phyloP scores from a whole-genome alignment of 352 stramenopile species.

The Pythium folliculosum region DNA sequence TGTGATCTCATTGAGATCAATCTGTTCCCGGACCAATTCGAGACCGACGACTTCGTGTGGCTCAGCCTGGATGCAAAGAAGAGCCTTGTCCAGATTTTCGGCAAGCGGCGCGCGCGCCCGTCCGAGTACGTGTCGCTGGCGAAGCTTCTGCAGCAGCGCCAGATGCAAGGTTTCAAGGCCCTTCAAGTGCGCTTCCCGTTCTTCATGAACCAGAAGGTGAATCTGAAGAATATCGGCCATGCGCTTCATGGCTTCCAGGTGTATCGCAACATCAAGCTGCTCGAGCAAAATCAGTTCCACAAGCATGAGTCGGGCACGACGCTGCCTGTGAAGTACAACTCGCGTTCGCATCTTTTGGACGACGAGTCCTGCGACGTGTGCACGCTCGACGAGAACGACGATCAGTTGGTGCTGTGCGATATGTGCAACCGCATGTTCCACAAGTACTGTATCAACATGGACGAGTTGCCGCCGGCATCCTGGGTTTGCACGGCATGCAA shows the following conservation, averaged over 20 bases:
- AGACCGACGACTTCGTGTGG: slow-evolving; percentile 77
- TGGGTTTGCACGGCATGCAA: slow-evolving; percentile 81
- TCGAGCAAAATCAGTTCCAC: slow-evolving; percentile 69
- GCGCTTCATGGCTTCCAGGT: slow-evolving; percentile 79
- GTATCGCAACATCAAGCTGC: slow-evolving; percentile 85
- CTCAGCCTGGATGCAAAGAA: slow-evolving; percentile 75
- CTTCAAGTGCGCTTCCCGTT: slow-evolving; percentile 78
- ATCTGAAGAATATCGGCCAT: slow-evolving; percentile 84
- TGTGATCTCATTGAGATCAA: slow-evolving; percentile 80
- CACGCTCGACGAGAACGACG: slow-evolving; percentile 51
- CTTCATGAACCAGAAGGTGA: slow-evolving; percentile 79
- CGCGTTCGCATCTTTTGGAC: slow-evolving; percentile 77
- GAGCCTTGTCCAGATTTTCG: slow-evolving; percentile 84
- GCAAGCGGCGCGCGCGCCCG: slow-evolving; percentile 68
- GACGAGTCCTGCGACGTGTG: slow-evolving; percentile 75
- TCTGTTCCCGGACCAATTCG: slow-evolving; percentile 56
- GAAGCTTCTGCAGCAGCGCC: slow-evolving; percentile 70
- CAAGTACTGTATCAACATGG: slow-evolving; percentile 80
- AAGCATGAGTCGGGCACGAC: slow-evolving; percentile 66
- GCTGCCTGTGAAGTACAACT: slow-evolving; percentile 57
- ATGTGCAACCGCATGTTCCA: slow-evolving; percentile 86
- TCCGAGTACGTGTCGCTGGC: slow-evolving; percentile 69
- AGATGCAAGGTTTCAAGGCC: slow-evolving; percentile 80
- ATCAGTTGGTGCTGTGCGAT: slow-evolving; percentile 77
- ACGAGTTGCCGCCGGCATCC: slow-evolving; percentile 70